Conservation (phyloP, 768 basidiomycete genomes). For the Naganishia vishniacii region DNA sequence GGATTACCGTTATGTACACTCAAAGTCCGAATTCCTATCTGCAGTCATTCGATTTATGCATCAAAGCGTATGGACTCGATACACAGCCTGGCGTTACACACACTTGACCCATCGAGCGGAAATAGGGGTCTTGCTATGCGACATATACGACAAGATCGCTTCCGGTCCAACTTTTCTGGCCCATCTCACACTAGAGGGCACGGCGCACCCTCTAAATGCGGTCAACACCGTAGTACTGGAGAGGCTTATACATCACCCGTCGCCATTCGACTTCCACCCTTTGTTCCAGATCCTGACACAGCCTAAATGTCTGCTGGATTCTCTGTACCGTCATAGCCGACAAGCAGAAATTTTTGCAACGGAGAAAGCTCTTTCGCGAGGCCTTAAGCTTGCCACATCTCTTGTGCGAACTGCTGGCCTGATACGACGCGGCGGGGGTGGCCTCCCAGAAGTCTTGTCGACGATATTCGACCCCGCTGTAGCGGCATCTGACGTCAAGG, state of each 20-base stretch:
- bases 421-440: not conserved
- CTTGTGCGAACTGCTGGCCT: not conserved
- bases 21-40: slow-evolving; percentile 10
- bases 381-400: slow-evolving; percentile 9
- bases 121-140: slow-evolving; percentile 6
- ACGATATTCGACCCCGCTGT: not conserved
- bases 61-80: slow-evolving; percentile 23
- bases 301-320: slow-evolving; percentile 14
- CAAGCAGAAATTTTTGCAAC: slow-evolving; percentile 16
- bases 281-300: slow-evolving; percentile 9
- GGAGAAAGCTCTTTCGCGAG: slow-evolving; percentile 8
- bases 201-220: not conserved
- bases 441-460: slow-evolving; percentile 1
- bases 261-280: slow-evolving; percentile 20
- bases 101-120: slow-evolving; percentile 17
- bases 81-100: slow-evolving; percentile 18
- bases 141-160: slow-evolving; percentile 17
- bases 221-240: slow-evolving; percentile 18
- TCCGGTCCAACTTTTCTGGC: slow-evolving; percentile 8
- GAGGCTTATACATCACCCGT: slow-evolving; percentile 12
- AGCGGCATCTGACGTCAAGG: slow-evolving; percentile 6
- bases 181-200: not conserved
- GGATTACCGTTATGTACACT: slow-evolving; percentile 14
- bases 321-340: not conserved
- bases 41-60: slow-evolving; percentile 17